Base-by-base conservation (phyloP, 1,284 basidiomycete species). In the Melampsora abietis-canadensis region DNA sequence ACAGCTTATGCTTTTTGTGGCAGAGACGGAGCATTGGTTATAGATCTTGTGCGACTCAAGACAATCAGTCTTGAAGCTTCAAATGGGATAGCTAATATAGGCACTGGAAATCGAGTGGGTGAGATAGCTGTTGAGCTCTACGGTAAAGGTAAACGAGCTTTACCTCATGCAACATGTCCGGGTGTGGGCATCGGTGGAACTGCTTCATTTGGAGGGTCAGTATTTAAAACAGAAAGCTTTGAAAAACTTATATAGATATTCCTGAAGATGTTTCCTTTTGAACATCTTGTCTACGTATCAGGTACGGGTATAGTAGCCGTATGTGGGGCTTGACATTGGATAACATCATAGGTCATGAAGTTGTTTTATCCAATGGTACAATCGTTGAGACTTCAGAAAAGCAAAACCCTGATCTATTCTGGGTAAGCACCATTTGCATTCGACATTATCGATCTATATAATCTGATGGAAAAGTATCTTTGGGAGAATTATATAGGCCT, bases 261-360 rank as follows among this genome's bases (percentile, higher is more conserved):
- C 17, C 7, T 19, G 54, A 27, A 24, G 34, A 1, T 10, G 6
- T 47, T n/a, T 24, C 2, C 30, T 15, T 21, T 59, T 24, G 17
- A 44, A 17, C 61, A 5, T 34, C 54, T 54, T 27, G 34, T 34
- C 34, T 34, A 34, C 34, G 34, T 34, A 21, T 8, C 66, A 80
- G 81, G 12, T 76, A 76, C 57, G 79, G 79, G 2, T 75, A 80
- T n/a, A 79, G 80, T 60, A 79, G 79, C 5, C 57, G 81, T n/a
- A 75, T 77, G 27, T 82, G 81, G 81, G 82, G 82, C 17, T 77
- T 83, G 64, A 77, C 79, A 21, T 75, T 80, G 21, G 82, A 83
- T 76, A 77, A 74, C 12, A 78, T 82, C 46, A 67, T 80, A 48
- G 76, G 76, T 61, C 79, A 80, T 34, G 81, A 82, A 63, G 77